Evolutionary conservation across 306 rosid genomes (phyloP).

Genomic region (Psophocarpus tetragonolobus): DNA sequence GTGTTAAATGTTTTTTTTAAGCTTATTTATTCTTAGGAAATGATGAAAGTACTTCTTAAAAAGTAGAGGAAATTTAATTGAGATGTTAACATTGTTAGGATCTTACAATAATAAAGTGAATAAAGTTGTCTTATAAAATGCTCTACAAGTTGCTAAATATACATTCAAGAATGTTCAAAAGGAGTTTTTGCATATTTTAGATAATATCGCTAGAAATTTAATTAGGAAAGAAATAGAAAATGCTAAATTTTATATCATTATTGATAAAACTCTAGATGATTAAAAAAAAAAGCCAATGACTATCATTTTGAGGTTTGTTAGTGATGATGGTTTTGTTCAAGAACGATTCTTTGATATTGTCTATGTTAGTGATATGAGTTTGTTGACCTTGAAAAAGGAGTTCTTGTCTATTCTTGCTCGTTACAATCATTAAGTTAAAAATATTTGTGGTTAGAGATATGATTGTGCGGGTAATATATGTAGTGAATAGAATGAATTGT

Average conservation of each 20-base stretch:
- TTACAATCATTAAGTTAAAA: neutral
- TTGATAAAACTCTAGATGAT: neutral
- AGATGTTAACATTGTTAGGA: no score
- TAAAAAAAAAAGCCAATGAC: neutral
- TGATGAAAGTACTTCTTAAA: no score
- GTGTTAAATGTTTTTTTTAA: no score
- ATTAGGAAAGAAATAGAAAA: neutral
- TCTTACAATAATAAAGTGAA: no score
- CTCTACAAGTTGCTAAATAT: no score
- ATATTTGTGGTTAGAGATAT: neutral
- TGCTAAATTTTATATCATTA: neutral
- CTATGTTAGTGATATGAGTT: neutral
- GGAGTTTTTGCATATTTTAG: neutral
- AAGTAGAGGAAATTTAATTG: no score
- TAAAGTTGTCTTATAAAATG: no score
- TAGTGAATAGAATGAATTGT: neutral
- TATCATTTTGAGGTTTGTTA: neutral
- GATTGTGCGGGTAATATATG: no score
- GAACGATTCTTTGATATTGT: neutral
- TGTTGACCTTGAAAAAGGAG: neutral
- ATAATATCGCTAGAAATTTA: neutral
- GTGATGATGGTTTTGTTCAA: neutral
- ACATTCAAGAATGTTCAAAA: no score
- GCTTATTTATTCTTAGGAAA: no score
- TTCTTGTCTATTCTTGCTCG: neutral